phyloP scores from a whole-genome alignment of 257 asterid genomes.

The Nicotiana paniculata region DNA sequence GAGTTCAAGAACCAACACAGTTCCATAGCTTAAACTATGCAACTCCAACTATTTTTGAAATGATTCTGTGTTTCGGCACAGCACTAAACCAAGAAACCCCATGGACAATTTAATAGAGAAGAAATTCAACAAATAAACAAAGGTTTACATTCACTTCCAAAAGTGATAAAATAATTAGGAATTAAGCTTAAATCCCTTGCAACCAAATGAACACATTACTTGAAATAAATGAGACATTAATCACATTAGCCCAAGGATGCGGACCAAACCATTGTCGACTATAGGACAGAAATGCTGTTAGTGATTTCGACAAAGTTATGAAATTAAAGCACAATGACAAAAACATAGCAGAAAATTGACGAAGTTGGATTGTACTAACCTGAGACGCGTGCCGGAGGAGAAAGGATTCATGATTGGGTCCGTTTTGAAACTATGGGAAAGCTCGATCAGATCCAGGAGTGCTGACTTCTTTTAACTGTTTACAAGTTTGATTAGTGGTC shows the following conservation, averaged over 20 bases:
- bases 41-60: neutral
- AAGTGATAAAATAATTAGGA: neutral
- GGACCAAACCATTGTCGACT: neutral
- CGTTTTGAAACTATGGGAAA: conserved; percentile 44
- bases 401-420: conserved; percentile 85
- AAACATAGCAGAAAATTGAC: neutral
- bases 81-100: neutral
- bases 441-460: conserved; percentile 69
- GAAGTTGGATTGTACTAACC: conserved; percentile 30
- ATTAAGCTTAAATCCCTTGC: neutral
- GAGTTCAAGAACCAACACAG: neutral
- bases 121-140: neutral
- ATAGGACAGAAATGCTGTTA: neutral
- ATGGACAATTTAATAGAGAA: neutral
- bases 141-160: neutral
- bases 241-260: neutral
- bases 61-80: neutral
- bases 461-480: neutral
- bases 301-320: neutral
- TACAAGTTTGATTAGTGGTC: neutral
- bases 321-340: neutral
- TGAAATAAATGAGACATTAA: conserved; percentile 1
- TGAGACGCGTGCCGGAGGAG: conserved; percentile 85
- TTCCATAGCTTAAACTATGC: neutral
- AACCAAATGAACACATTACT: neutral